Evolutionary conservation across 148 eudicot genomes (phyloP), one percentile per base, ranked within the genome.

Genomic region (Talinum fruticosum): DNA sequence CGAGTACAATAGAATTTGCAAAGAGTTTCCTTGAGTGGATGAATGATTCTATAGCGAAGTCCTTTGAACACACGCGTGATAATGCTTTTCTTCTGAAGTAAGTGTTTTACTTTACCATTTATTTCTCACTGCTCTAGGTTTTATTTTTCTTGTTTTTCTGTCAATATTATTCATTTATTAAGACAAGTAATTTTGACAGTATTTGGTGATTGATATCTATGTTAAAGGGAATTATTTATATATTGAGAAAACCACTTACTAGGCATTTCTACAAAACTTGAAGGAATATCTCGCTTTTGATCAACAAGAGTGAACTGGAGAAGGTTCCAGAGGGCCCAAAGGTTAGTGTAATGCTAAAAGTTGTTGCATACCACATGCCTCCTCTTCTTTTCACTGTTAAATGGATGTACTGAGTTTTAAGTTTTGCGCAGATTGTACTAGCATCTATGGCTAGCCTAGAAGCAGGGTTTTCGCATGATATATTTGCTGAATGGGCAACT

Each of bases 11-110:
- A 79, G 97, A 96, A 41, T 96, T 89, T 81, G 97, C 86, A 66
- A 96, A 96, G 89, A 93, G 97, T 85, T 96, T 96, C 66, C 93
- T 96, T 72, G 99, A 96, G 78, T 95, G 92, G 94, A 95, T 95
- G 98, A 95, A 94, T 80, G 98, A 95, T 74, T 85, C 97, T 77
- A 88, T 95, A 76, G 98, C 96, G 30, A 95, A 95, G 83, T 92
- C 98, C 57, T 95, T 95, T 83, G 98, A 95, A 82, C 90, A 92
- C 83, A 88, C 94, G 53, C 93, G 98, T 79, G 97, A 95, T 66
- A 95, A 95, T 84, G 89, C 97, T 66, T 95, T 95, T 87, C 92
- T 91, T 77, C 79, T 95, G 79, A 94, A 85, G 98, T 90, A 86
- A 86, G 89, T 81, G 32, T 26, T 30, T 75, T 72, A 79, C 1